Percentiles rank a stretch among this genome's conserved stretches.
phyloP scores from a whole-genome alignment of 2,329 filamentous ascomycete genomes.

The Claviceps capensis region DNA sequence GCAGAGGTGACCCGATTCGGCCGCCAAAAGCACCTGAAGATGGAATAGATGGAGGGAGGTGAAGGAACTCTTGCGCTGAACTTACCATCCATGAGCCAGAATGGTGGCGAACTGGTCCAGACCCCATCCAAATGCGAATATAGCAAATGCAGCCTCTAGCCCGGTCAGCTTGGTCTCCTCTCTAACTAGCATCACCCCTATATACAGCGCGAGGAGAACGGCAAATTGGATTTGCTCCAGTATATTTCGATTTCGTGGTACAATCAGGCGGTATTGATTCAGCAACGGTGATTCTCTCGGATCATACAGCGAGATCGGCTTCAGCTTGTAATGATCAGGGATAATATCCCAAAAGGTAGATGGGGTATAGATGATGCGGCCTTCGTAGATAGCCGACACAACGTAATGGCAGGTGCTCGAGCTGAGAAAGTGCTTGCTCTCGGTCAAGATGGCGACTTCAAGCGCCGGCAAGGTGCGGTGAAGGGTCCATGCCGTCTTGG shows the following conservation, averaged over 20 bases:
- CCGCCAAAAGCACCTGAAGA: not conserved
- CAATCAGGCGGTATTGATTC: constrained; percentile 75
- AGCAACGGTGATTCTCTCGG: constrained; percentile 61
- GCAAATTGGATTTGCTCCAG: constrained; percentile 65
- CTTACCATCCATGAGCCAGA: constrained; percentile 54
- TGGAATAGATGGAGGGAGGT: not conserved
- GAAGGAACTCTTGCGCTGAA: not conserved
- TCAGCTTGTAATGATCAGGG: constrained; percentile 74
- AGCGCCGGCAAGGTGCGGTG: constrained; percentile 58
- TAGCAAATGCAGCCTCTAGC: constrained; percentile 52
- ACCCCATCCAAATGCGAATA: constrained; percentile 69
- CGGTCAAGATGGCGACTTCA: constrained; percentile 71
- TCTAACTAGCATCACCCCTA: constrained; percentile 57
- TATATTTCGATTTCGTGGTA: constrained; percentile 63
- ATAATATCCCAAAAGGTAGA: constrained; percentile 72
- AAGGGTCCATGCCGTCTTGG: constrained; percentile 32
- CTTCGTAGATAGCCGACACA: constrained; percentile 69
- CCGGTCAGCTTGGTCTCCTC: constrained; percentile 40
- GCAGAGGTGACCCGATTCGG: not conserved
- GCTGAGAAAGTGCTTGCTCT: constrained; percentile 66
- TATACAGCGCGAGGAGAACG: constrained; percentile 53
- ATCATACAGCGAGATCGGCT: constrained; percentile 69
- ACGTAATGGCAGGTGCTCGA: constrained; percentile 71
- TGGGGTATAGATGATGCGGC: constrained; percentile 69
- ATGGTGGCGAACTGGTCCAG: constrained; percentile 67